phyloP scores from a whole-genome alignment of 805 yeast genomes.

The Ascoidea asiatica region DNA sequence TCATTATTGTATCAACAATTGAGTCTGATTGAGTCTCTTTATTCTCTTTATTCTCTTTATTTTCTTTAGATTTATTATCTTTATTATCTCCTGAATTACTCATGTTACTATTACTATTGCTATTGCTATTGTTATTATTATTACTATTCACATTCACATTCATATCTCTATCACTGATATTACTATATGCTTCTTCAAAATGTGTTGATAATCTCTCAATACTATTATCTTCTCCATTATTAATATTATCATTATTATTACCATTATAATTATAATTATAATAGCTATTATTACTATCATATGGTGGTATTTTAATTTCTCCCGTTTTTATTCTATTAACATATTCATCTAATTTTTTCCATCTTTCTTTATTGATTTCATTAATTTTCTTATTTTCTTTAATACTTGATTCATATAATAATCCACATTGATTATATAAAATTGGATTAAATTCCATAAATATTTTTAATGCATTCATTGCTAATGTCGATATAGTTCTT shows the following conservation, averaged over 20 bases:
- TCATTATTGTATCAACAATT: not conserved
- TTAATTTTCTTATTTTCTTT: conserved; percentile 60
- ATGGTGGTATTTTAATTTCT: conserved; percentile 2
- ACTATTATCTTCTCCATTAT: not conserved
- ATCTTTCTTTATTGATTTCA: conserved; percentile 48
- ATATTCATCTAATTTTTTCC: conserved; percentile 55
- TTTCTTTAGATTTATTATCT: not conserved
- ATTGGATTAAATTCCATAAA: conserved; percentile 89
- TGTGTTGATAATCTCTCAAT: not conserved
- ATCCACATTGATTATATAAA: conserved; percentile 85
- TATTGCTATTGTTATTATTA: too few relatives aligned
- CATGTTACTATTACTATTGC: too few relatives aligned
- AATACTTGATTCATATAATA: conserved; percentile 66
- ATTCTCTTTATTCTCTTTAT: not conserved
- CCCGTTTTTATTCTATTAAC: conserved; percentile 24
- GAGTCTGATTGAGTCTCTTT: not conserved
- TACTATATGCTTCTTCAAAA: not conserved
- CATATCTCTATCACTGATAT: not conserved
- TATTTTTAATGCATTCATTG: conserved; percentile 80
- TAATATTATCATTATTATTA: not conserved
- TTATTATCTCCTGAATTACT: conserved; percentile 2
- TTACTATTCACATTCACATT: not conserved
- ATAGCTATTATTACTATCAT: not conserved
- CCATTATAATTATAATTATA: not conserved
- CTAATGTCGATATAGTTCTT: conserved; percentile 80